A percentile compares a stretch with the other conserved stretches of the same genome.
Evolutionary conservation across 2,329 filamentous ascomycete genomes (phyloP).

Genomic region (Leptographium procerum): DNA sequence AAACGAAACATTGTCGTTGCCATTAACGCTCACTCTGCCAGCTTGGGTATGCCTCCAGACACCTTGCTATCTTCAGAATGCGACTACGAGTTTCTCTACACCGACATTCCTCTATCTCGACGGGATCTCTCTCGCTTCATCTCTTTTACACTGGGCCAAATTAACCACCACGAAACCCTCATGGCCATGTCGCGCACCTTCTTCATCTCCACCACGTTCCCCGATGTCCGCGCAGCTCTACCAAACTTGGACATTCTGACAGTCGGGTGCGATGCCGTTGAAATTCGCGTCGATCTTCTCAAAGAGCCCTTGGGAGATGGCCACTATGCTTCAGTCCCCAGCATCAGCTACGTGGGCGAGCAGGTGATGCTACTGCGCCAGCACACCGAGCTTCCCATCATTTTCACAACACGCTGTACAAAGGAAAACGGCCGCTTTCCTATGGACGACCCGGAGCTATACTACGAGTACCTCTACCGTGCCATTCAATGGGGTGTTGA

Average conservation of each 20-base stretch:
- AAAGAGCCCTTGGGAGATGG: constrained; percentile 58
- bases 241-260: constrained; percentile 81
- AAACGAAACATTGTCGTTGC: constrained; percentile 49
- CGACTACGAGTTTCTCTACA: constrained; percentile 83
- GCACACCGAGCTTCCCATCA: constrained; percentile 78
- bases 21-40: constrained; percentile 68
- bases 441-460: constrained; percentile 65
- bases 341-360: constrained; percentile 72
- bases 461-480: constrained; percentile 68
- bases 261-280: constrained; percentile 75
- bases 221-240: constrained; percentile 70
- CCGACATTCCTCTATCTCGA: constrained; percentile 57
- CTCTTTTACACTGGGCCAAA: constrained; percentile 68
- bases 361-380: constrained; percentile 77
- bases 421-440: constrained; percentile 76
- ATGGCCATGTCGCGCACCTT: constrained; percentile 70
- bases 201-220: constrained; percentile 80
- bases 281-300: constrained; percentile 72
- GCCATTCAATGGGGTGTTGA: constrained; percentile 85
- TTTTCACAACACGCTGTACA: constrained; percentile 75
- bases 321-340: constrained; percentile 54
- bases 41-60: constrained; percentile 59
- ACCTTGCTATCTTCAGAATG: constrained; percentile 52
- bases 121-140: constrained; percentile 69
- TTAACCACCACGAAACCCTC: constrained; percentile 64